Base-by-base conservation (phyloP, 208 protist genomes). In the Wallacemonas rigidus region DNA sequence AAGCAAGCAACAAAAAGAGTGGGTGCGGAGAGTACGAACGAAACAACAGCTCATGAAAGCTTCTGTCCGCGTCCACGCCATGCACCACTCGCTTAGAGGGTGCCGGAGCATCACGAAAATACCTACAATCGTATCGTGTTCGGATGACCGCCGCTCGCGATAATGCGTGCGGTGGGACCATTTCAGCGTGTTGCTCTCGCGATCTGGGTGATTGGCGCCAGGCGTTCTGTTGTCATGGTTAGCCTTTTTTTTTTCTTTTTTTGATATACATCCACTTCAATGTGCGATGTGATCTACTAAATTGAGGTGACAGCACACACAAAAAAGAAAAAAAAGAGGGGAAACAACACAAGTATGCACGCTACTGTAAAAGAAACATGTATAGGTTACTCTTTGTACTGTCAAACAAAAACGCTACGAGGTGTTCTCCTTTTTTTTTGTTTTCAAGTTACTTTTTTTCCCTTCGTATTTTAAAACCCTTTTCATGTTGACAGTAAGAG, bases 301-400 rank as follows among this genome's bases (percentile, higher is more conserved):
- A 35, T 36, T 65, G 60, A 17, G 8, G 6, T 36, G 53, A 26
- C 14, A 8, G 62, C 35, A 4, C 9, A 48, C 43, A 44, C 7
- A 45, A 54, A 67, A 36, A 74, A 57, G 1, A 68, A n/a, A 65
- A 51, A 48, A 70, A 76, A 64, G 43, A 62, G 9, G 26, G 44
- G 26, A 54, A 26, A 26, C 26, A 26, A 26, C 26, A 26, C 26
- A 26, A 26, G 26, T 26, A 26, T 26, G 26, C 57, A 53, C 44
- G 8, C 45, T 50, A 50, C 8, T 14, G 45, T 6, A 50, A 50
- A 50, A 50, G 45, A 50, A 50, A 50, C 45, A 26, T 26, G 26
- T 26, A 26, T 26, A 26, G 26, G 26, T 26, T 26, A 74, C 54
- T 26, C 39, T 51, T 39, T 65, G 26, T 26, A 26, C 26, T 50